Evolutionary conservation across 208 protist genomes (phyloP).

Genomic region (Acanthamoeba comandoni): DNA sequence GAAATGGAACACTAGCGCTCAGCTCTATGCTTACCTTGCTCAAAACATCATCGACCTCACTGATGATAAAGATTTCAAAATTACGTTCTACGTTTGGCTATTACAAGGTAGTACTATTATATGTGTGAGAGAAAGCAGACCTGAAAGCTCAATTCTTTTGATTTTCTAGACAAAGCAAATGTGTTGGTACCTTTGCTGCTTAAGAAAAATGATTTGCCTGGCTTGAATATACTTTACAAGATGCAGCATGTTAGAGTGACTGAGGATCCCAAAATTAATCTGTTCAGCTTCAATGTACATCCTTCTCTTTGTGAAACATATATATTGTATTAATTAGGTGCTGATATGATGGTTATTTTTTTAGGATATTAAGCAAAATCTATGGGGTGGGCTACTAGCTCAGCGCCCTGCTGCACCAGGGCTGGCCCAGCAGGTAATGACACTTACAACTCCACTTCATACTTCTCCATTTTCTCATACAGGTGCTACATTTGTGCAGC

Average conservation of each 20-base stretch:
- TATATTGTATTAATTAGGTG: no score
- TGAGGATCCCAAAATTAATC: constrained; percentile 31
- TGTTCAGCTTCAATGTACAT: constrained; percentile 44
- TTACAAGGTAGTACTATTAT: neutral
- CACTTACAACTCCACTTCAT: neutral
- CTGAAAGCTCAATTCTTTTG: no score
- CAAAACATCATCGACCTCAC: constrained; percentile 3
- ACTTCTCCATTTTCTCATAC: neutral
- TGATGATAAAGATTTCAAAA: constrained; percentile 58
- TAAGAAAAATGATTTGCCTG: constrained; percentile 5
- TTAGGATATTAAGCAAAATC: constrained; percentile 22
- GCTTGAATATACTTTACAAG: constrained; percentile 3
- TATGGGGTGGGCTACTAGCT: constrained; percentile 19
- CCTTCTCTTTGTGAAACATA: no score
- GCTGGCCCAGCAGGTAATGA: no score
- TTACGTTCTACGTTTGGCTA: constrained; percentile 66
- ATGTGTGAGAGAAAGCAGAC: no score
- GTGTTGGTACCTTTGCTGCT: constrained; percentile 19
- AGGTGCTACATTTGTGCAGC: neutral
- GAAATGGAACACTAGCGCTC: constrained; percentile 10
- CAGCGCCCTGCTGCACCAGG: neutral
- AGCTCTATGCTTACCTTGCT: constrained; percentile 16
- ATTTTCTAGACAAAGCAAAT: constrained; percentile 19
- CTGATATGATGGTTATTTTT: no score
- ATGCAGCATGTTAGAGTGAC: neutral